phyloP scores from a whole-genome alignment of 169 alveolate species.

The Plasmodium gonderi region DNA sequence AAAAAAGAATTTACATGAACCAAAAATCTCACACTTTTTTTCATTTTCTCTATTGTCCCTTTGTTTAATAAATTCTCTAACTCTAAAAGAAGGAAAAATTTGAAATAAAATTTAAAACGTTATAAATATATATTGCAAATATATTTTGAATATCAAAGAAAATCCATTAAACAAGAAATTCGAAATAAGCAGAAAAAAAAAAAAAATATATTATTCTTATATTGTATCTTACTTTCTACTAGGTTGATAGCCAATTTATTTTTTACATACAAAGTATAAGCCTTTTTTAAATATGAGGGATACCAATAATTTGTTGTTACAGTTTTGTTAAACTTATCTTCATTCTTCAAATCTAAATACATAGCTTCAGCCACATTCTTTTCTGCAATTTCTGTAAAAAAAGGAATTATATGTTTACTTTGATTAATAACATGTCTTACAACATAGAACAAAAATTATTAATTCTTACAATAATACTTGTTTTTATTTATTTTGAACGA shows the following conservation, averaged over 20 bases:
- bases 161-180: background rate
- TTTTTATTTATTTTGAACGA: background rate
- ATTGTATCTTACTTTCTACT: conserved; percentile 17
- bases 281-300: conserved; percentile 37
- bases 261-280: conserved; percentile 35
- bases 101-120: background rate
- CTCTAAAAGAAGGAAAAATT: background rate
- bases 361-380: conserved; percentile 29
- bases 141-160: background rate
- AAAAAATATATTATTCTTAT: background rate
- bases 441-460: background rate
- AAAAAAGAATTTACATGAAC: conserved; percentile 53
- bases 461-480: background rate
- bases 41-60: conserved; percentile 38
- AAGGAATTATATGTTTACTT: background rate
- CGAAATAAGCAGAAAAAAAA: background rate
- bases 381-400: conserved; percentile 22
- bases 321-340: conserved; percentile 4
- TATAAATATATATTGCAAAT: background rate
- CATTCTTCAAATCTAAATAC: conserved; percentile 33
- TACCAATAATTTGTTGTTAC: conserved; percentile 30
- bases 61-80: conserved; percentile 12
- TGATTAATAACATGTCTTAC: background rate
- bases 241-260: background rate
- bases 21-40: background rate